Conservation (phyloP, 2,329 filamentous ascomycete species). For the Furcasterigmium sp. region DNA sequence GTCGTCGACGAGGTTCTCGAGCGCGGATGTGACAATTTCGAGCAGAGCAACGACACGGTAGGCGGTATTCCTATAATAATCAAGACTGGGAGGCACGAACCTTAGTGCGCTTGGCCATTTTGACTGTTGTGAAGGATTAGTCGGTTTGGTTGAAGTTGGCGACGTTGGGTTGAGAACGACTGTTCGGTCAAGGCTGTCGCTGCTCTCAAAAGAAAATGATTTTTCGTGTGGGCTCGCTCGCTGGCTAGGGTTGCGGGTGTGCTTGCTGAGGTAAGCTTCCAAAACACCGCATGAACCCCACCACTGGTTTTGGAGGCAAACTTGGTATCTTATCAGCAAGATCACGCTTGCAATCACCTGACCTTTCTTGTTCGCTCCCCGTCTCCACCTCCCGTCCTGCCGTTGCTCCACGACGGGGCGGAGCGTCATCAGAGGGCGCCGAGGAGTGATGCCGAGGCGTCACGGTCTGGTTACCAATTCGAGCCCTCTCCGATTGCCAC, state of each 20-base stretch:
- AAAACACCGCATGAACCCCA: too few species aligned
- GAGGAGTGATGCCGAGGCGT: too few species aligned
- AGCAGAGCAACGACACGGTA: background rate
- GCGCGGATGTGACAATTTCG: background rate
- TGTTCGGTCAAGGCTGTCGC: constrained; percentile 20
- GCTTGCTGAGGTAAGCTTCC: constrained; percentile 16
- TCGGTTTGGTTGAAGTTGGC: constrained; percentile 13
- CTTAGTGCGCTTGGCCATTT: constrained; percentile 90
- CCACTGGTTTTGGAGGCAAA: constrained; percentile 17
- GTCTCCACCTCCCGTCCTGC: too few species aligned
- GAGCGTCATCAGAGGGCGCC: too few species aligned
- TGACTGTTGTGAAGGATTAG: constrained; percentile 40
- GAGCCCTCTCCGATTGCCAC: too few species aligned
- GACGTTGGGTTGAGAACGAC: constrained; percentile 12
- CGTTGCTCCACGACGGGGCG: too few species aligned
- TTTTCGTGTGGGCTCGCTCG: constrained; percentile 11
- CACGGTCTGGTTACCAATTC: too few species aligned
- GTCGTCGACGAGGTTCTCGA: too few species aligned
- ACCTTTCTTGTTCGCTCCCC: too few species aligned
- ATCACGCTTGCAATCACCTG: too few species aligned
- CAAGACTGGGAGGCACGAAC: constrained; percentile 7
- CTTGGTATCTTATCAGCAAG: constrained; percentile 1
- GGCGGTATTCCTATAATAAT: background rate
- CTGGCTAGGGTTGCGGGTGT: constrained; percentile 23
- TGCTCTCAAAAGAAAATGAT: constrained; percentile 16